These are phyloP conservation scores for Isoetes engelmannii DNA, from an alignment of 83 land plant genomes.

Conservation along the genomic window DNA sequence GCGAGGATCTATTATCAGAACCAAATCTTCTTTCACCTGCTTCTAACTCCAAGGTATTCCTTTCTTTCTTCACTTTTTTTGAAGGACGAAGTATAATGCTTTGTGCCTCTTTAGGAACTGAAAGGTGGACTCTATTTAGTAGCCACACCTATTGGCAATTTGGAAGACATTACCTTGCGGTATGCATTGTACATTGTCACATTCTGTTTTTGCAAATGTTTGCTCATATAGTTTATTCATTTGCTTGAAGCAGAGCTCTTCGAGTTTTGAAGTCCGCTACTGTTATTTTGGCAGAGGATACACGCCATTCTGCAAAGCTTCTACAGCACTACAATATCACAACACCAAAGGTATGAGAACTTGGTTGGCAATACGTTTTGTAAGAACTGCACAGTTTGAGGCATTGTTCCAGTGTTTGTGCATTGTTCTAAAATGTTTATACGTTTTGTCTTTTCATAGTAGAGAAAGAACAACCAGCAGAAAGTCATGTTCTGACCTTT, in stretches of 20 bases:
- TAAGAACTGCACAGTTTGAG: no score
- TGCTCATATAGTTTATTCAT: neutral
- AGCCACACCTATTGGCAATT: constrained; percentile 96
- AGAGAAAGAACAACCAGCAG: no score
- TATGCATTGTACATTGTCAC: constrained; percentile 16
- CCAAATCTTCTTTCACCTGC: no score
- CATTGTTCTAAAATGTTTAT: no score
- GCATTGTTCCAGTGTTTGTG: no score
- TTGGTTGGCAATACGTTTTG: no score
- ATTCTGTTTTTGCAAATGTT: neutral
- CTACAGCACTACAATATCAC: constrained; percentile 66
- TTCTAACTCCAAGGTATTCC: no score
- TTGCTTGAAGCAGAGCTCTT: constrained; percentile 52
- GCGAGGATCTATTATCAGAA: no score
- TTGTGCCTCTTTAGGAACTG: constrained; percentile 18
- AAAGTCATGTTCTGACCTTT: no score
- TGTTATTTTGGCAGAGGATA: constrained; percentile 89
- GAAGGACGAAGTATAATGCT: no score
- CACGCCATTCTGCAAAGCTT: constrained; percentile 86
- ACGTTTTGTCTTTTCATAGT: no score
- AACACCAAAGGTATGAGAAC: constrained; percentile 61
- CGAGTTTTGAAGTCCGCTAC: constrained; percentile 70
- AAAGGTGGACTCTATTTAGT: constrained; percentile 85
- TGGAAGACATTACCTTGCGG: constrained; percentile 98
- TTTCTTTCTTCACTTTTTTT: no score